Evolutionary conservation across 2,329 filamentous ascomycete genomes (phyloP).

Genomic region (Pseudopithomyces maydicus): DNA sequence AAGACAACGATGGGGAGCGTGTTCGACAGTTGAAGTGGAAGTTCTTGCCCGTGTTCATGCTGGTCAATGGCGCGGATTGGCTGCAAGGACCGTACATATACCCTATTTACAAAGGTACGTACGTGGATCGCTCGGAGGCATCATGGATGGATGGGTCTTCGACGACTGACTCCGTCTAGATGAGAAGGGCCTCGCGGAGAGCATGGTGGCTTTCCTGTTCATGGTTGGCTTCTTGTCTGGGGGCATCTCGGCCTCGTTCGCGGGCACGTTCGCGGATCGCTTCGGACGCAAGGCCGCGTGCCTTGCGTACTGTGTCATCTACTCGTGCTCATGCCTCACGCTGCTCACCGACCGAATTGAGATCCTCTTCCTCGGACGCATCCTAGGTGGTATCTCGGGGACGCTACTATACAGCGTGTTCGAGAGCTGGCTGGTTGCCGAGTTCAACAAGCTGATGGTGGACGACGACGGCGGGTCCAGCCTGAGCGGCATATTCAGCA

Average conservation of each 20-base stretch:
- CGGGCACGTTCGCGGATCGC: constrained; percentile 56
- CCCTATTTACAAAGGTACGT: constrained; percentile 55
- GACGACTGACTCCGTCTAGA: constrained; percentile 32
- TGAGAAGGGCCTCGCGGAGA: constrained; percentile 54
- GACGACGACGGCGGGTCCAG: constrained; percentile 50
- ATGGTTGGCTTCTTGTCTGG: constrained; percentile 55
- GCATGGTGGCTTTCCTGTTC: constrained; percentile 47
- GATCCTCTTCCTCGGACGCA: constrained; percentile 58
- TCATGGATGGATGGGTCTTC: no score
- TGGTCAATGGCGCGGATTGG: constrained; percentile 55
- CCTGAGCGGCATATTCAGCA: constrained; percentile 59
- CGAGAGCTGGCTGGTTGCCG: constrained; percentile 66
- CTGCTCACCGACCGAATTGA: constrained; percentile 54
- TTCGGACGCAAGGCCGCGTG: constrained; percentile 59
- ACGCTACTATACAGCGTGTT: constrained; percentile 64
- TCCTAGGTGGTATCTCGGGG: constrained; percentile 61
- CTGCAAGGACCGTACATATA: constrained; percentile 58
- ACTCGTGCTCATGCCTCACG: constrained; percentile 59
- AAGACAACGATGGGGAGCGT: constrained; percentile 31
- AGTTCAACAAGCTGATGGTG: constrained; percentile 57
- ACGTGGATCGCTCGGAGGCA: background rate
- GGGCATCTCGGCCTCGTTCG: constrained; percentile 55
- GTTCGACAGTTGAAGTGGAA: constrained; percentile 46
- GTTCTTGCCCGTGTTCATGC: constrained; percentile 52
- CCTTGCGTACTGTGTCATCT: constrained; percentile 60